A percentile compares a stretch with the other conserved stretches of the same genome.
Evolutionary conservation across 75 land plant genomes (phyloP).

Genomic region (Picea glauca): DNA sequence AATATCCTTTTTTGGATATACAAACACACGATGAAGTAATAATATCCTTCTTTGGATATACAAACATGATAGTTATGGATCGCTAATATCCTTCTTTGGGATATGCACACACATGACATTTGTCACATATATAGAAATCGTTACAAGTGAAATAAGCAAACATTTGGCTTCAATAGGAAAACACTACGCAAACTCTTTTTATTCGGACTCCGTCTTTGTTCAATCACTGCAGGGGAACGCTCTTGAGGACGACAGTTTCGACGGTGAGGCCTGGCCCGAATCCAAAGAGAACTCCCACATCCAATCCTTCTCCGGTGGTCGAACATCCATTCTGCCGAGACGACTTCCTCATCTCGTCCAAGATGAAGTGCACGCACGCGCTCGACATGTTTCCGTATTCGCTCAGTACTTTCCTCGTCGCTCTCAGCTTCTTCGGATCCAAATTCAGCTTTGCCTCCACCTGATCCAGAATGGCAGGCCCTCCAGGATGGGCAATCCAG

Average conservation of each 20-base stretch:
- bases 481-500: conserved; percentile 60
- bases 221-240: conserved; percentile 22
- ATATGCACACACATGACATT: too few species aligned
- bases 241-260: conserved; percentile 34
- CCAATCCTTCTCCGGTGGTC: conserved; percentile 44
- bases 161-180: too few species aligned
- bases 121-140: too few species aligned
- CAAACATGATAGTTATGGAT: too few species aligned
- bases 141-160: too few species aligned
- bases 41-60: too few species aligned
- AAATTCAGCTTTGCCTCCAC: conserved; percentile 36
- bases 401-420: conserved; percentile 33
- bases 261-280: conserved; percentile 45
- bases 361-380: conserved; percentile 32
- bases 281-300: conserved; percentile 34
- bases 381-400: conserved; percentile 61
- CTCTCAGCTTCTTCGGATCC: conserved; percentile 32
- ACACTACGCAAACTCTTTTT: too few species aligned
- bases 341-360: conserved; percentile 32
- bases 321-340: conserved; percentile 14
- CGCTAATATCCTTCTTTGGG: too few species aligned
- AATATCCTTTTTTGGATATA: too few species aligned
- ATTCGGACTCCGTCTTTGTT: conserved; percentile 11
- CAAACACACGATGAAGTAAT: too few species aligned
- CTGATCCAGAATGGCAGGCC: conserved; percentile 46